phyloP scores from a whole-genome alignment of 768 basidiomycete genomes.

The Leccinum broughii region DNA sequence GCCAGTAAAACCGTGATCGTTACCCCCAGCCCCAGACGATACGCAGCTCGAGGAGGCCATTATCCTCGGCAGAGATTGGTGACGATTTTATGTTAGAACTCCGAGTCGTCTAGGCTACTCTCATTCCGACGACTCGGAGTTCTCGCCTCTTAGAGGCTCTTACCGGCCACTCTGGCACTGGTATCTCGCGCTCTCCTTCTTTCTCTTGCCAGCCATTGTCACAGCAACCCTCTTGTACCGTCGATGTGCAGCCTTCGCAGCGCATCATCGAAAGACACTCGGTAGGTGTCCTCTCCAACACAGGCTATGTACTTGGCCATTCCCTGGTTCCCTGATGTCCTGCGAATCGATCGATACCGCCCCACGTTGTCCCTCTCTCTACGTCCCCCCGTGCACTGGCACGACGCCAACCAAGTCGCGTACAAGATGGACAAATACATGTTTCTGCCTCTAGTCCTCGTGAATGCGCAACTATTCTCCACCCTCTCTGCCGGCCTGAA shows the following conservation, averaged over 20 bases:
- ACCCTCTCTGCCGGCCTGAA: slow-evolving; percentile 25
- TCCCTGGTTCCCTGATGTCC: slow-evolving; percentile 29
- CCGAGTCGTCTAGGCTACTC: slow-evolving; percentile 14
- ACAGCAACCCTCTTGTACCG: slow-evolving; percentile 9
- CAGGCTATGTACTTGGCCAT: slow-evolving; percentile 31
- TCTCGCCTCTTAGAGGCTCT: slow-evolving; percentile 21
- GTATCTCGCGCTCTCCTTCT: slow-evolving; percentile 25
- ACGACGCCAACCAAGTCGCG: background rate
- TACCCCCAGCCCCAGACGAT: no score
- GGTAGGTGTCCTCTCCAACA: slow-evolving; percentile 33
- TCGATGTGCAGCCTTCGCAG: background rate
- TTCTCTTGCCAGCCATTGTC: slow-evolving; percentile 11
- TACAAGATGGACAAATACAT: background rate
- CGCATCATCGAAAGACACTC: slow-evolving; percentile 4
- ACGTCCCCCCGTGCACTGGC: background rate
- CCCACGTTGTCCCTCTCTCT: slow-evolving; percentile 10
- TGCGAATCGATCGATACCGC: background rate
- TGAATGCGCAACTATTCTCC: slow-evolving; percentile 24
- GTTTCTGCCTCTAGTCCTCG: slow-evolving; percentile 13
- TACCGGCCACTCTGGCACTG: slow-evolving; percentile 22
- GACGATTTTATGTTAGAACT: slow-evolving; percentile 19
- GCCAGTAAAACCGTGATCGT: no score
- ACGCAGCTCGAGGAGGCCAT: no score
- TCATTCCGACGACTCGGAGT: slow-evolving; percentile 19
- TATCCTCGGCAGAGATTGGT: background rate